A percentile compares a stretch with the other conserved stretches of the same genome.
Conservation (phyloP, 805 yeast species). For the Naumovozyma dairenensis region DNA sequence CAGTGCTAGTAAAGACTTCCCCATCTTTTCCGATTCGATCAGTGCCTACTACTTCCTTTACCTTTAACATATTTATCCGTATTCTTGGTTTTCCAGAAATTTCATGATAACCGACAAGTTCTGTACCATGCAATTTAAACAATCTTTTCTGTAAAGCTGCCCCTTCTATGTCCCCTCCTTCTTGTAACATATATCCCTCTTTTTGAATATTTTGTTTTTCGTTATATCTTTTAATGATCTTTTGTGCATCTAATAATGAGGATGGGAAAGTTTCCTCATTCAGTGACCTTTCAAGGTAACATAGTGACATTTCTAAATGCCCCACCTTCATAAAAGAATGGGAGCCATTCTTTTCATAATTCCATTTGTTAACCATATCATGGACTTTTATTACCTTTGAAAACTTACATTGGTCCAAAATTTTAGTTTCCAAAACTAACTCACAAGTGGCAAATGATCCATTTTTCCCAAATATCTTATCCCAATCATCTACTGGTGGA, state of each 20-base stretch:
- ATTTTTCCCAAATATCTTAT: conserved; percentile 56
- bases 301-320: conserved; percentile 53
- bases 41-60: conserved; percentile 34
- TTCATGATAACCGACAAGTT: conserved; percentile 69
- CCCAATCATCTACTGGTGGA: conserved; percentile 47
- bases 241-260: conserved; percentile 44
- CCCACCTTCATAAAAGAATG: conserved; percentile 49
- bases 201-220: conserved; percentile 29
- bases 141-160: conserved; percentile 55
- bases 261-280: conserved; percentile 58
- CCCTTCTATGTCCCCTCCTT: conserved; percentile 78
- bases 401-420: conserved; percentile 11
- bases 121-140: conserved; percentile 63
- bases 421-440: conserved; percentile 31
- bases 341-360: too few relatives aligned
- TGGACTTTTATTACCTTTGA: conserved; percentile 4
- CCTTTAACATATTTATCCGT: conserved; percentile 64
- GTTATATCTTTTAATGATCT: conserved; percentile 32
- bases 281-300: conserved; percentile 55
- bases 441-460: conserved; percentile 83
- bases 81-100: conserved; percentile 59
- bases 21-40: conserved; percentile 24
- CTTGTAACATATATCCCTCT: conserved; percentile 75
- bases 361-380: conserved; percentile 64
- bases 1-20: conserved; percentile 55